A percentile compares a stretch with the other conserved stretches of the same genome.
phyloP scores from a whole-genome alignment of 1,284 basidiomycete species.

The Spongispora temasekensis region DNA sequence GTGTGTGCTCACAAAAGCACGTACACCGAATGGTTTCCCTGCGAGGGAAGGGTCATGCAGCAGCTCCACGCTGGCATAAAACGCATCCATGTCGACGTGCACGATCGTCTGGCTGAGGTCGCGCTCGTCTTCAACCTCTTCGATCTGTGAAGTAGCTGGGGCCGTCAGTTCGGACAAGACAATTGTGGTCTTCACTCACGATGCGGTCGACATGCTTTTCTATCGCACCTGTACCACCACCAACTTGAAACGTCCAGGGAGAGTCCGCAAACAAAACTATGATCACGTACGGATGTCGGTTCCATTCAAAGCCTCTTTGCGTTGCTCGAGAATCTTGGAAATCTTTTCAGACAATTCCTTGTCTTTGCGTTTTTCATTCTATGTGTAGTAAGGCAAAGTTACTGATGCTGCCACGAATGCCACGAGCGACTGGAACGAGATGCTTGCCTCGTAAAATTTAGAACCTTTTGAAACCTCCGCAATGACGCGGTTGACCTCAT shows the following conservation, averaged over 20 bases:
- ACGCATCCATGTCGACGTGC: constrained; percentile 87
- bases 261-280: neutral
- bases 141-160: constrained; percentile 50
- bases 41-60: constrained; percentile 77
- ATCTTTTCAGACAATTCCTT: constrained; percentile 78
- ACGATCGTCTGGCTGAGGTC: constrained; percentile 85
- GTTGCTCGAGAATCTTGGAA: constrained; percentile 58
- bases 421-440: neutral
- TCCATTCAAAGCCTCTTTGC: constrained; percentile 60
- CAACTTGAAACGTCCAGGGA: constrained; percentile 8
- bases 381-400: neutral
- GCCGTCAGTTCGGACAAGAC: constrained; percentile 34
- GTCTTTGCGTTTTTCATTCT: constrained; percentile 86
- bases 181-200: constrained; percentile 23
- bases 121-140: constrained; percentile 73
- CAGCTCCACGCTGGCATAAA: constrained; percentile 75
- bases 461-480: constrained; percentile 82
- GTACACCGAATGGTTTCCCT: constrained; percentile 87
- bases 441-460: constrained; percentile 75
- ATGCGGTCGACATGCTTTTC: constrained; percentile 30
- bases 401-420: constrained; percentile 4
- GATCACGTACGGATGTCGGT: constrained; percentile 58
- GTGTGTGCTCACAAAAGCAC: constrained; percentile 26
- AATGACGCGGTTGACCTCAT: constrained; percentile 77
- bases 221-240: constrained; percentile 31